Evolutionary conservation across 495 filamentous ascomycete genomes (phyloP).

Genomic region (Penicillium atrosanguineum): DNA sequence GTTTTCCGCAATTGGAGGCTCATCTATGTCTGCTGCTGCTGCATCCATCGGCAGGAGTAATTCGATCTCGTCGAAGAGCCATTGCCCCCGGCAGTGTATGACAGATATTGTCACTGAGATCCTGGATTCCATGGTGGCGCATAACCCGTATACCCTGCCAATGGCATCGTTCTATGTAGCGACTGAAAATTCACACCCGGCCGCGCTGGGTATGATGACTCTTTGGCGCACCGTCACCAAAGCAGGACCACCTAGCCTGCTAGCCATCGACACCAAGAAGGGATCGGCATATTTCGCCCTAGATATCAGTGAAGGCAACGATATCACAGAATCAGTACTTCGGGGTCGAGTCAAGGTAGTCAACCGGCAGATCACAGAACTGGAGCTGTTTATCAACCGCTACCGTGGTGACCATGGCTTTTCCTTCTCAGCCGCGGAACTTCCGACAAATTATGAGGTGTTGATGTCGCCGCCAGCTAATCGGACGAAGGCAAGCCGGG

Average conservation of each 20-base stretch:
- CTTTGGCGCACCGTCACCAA: constrained; percentile 9
- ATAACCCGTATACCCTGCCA: too few relatives aligned
- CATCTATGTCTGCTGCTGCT: too few relatives aligned
- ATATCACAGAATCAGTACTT: neutral
- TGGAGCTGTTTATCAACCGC: constrained; percentile 10
- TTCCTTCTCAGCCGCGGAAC: constrained; percentile 5
- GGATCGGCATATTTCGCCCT: constrained; percentile 8
- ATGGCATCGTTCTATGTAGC: too few relatives aligned
- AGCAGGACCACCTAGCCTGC: constrained; percentile 3
- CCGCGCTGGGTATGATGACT: constrained; percentile 10
- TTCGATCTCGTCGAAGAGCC: too few relatives aligned
- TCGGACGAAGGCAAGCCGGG: too few relatives aligned
- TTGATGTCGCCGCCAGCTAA: constrained; percentile 5
- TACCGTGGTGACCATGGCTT: constrained; percentile 12
- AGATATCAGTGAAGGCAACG: constrained; percentile 2
- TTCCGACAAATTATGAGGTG: constrained; percentile 2
- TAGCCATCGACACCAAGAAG: constrained; percentile 11
- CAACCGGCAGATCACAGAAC: constrained; percentile 6
- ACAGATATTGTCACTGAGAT: too few relatives aligned
- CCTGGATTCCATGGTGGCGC: too few relatives aligned
- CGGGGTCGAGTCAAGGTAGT: constrained; percentile 2
- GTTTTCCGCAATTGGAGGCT: too few relatives aligned
- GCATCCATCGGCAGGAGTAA: too few relatives aligned
- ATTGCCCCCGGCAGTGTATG: too few relatives aligned
- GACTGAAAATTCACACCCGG: too few relatives aligned